phyloP scores from a whole-genome alignment of 768 basidiomycete species.

The Termitomyces titanicus region DNA sequence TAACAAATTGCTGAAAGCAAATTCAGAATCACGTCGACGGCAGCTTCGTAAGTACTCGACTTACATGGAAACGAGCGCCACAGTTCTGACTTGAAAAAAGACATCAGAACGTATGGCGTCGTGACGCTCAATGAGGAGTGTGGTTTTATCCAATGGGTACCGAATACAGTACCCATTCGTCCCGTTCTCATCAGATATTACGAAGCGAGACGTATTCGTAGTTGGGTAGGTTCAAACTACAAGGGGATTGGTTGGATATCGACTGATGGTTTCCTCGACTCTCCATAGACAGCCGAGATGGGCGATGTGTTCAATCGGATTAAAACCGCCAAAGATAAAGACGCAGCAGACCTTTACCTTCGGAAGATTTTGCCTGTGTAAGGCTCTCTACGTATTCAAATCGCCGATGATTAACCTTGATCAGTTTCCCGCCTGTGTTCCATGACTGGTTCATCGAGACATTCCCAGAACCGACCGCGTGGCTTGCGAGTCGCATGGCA shows the following conservation, averaged over 20 bases:
- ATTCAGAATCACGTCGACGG: conserved; percentile 87
- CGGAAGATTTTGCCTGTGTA: conserved; percentile 57
- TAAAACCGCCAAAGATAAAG: conserved; percentile 45
- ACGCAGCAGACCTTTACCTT: conserved; percentile 49
- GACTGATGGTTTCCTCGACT: neutral
- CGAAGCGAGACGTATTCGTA: conserved; percentile 36
- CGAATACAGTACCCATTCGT: conserved; percentile 83
- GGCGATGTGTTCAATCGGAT: conserved; percentile 42
- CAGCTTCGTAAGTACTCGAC: conserved; percentile 69
- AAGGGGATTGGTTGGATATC: neutral
- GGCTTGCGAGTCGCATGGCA: conserved; percentile 84
- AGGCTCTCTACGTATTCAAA: conserved; percentile 12
- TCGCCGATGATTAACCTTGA: neutral
- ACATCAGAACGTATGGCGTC: conserved; percentile 98
- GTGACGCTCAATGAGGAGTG: conserved; percentile 96
- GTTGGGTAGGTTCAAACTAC: conserved; percentile 32
- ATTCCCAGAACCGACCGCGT: conserved; percentile 94
- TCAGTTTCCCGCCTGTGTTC: conserved; percentile 80
- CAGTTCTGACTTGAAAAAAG: conserved; percentile 34
- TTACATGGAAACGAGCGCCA: neutral
- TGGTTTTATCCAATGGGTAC: conserved; percentile 98
- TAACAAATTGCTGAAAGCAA: conserved; percentile 91
- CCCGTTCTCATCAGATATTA: conserved; percentile 71
- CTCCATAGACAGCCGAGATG: conserved; percentile 42
- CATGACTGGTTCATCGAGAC: conserved; percentile 98